phyloP scores from a whole-genome alignment of 352 stramenopile species.

The Phytophthora boehmeriae region DNA sequence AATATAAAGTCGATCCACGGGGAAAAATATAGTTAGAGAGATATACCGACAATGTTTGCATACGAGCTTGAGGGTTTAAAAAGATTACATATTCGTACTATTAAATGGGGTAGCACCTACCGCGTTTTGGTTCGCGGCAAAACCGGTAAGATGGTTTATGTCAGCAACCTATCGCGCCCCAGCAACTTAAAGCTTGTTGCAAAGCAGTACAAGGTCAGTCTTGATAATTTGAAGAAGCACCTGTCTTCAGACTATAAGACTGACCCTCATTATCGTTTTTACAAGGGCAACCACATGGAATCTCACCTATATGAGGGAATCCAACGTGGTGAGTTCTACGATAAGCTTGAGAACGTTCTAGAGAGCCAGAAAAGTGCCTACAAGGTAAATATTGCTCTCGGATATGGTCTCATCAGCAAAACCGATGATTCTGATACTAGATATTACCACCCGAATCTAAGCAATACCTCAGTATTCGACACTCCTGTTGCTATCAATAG shows the following conservation, averaged over 20 bases:
- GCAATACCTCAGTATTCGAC: too few species aligned
- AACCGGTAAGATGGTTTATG: conserved; percentile 13
- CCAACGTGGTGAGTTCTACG: conserved; percentile 3
- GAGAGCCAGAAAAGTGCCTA: background rate
- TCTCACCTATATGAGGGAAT: conserved; percentile 9
- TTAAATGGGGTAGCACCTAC: conserved; percentile 2
- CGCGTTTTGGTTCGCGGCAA: conserved; percentile 4
- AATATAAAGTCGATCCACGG: conserved; percentile 10
- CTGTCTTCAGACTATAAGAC: conserved; percentile 12
- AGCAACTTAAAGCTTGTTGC: conserved; percentile 7
- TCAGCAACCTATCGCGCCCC: conserved; percentile 6
- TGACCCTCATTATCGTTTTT: conserved; percentile 14
- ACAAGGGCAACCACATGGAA: conserved; percentile 11
- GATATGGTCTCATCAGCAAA: background rate
- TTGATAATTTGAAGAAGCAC: conserved; percentile 12
- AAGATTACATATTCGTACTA: conserved; percentile 4
- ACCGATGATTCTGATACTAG: too few species aligned
- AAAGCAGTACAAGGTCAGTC: conserved; percentile 11
- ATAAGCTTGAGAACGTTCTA: conserved; percentile 12
- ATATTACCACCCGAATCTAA: too few species aligned
- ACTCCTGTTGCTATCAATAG: too few species aligned
- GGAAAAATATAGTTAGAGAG: conserved; percentile 1
- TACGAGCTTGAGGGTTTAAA: conserved; percentile 9
- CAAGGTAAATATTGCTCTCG: too few species aligned
- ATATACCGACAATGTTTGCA: conserved; percentile 8